Conservation (phyloP, 2,329 filamentous ascomycete genomes). For the Colletotrichum agaves region DNA sequence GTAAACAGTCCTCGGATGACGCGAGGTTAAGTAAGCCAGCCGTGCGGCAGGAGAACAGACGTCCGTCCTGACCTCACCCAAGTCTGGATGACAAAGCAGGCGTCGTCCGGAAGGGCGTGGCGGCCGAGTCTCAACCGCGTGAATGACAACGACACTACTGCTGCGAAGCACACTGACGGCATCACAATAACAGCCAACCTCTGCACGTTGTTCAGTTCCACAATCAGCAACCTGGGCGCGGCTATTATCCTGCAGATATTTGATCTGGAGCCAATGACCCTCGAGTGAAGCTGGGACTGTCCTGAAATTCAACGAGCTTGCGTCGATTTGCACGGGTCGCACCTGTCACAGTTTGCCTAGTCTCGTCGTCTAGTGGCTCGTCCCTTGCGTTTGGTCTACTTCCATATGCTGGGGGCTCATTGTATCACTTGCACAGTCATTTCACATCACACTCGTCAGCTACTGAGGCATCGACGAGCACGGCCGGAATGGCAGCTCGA, state of each 20-base stretch:
- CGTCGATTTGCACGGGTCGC: not conserved
- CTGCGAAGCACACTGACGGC: not conserved
- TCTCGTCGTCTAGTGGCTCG: not conserved
- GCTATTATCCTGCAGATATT: not conserved
- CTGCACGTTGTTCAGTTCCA: not conserved
- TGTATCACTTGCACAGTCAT: not conserved
- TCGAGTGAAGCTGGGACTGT: not conserved
- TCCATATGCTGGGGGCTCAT: not conserved
- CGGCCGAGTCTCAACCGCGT: slow-evolving; percentile 12
- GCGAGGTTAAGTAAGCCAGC: not conserved
- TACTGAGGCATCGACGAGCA: not conserved
- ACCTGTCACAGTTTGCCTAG: not conserved
- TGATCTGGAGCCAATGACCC: not conserved
- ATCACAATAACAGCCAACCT: not conserved
- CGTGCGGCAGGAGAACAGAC: not conserved
- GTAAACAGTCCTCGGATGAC: not conserved
- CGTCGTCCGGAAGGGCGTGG: not conserved
- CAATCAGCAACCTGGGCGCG: accelerated
- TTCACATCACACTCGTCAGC: not conserved
- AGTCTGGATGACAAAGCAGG: slow-evolving; percentile 32
- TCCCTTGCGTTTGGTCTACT: not conserved
- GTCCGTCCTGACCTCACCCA: not conserved
- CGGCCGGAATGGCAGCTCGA: slow-evolving; percentile 43
- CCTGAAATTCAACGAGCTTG: not conserved
- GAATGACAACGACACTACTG: slow-evolving; percentile 6